Conservation (phyloP, 441 rosid genomes). For the Daphne laureola region DNA sequence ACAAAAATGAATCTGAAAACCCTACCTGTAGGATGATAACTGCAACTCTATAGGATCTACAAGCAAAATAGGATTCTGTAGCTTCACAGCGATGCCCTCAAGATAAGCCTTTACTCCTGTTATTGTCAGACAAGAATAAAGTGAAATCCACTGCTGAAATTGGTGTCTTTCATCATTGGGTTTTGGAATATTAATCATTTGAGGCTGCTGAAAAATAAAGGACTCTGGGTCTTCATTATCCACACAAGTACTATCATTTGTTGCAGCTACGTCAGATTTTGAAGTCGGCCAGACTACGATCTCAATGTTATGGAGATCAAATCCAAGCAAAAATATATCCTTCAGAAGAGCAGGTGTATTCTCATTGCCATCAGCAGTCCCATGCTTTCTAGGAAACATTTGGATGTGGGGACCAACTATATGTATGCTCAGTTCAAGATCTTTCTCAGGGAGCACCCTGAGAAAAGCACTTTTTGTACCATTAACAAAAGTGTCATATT, state of each 20-base stretch:
- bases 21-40: slow-evolving; percentile 60
- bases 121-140: slow-evolving; percentile 42
- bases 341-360: slow-evolving; percentile 16
- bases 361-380: slow-evolving; percentile 17
- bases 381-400: slow-evolving; percentile 39
- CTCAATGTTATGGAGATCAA: slow-evolving; percentile 67
- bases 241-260: slow-evolving; percentile 24
- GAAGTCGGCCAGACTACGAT: slow-evolving; percentile 54
- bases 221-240: slow-evolving; percentile 41
- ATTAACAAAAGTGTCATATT: slow-evolving; percentile 29
- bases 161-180: slow-evolving; percentile 48
- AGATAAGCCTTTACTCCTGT: slow-evolving; percentile 55
- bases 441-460: slow-evolving; percentile 57
- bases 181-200: slow-evolving; percentile 36
- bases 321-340: slow-evolving; percentile 41
- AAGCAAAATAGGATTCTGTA: slow-evolving; percentile 35
- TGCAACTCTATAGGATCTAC: slow-evolving; percentile 57
- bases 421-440: slow-evolving; percentile 58
- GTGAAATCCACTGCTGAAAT: slow-evolving; percentile 43
- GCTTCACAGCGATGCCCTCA: slow-evolving; percentile 36
- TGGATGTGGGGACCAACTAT: slow-evolving; percentile 64
- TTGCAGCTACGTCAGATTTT: slow-evolving; percentile 31
- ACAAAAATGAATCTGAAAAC: slow-evolving; percentile 17
- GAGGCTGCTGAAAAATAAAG: slow-evolving; percentile 38
- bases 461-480: slow-evolving; percentile 37